Percentiles rank a stretch among this genome's conserved stretches.
phyloP scores from a whole-genome alignment of 208 protist genomes.

The Wallacemonas rigidus region DNA sequence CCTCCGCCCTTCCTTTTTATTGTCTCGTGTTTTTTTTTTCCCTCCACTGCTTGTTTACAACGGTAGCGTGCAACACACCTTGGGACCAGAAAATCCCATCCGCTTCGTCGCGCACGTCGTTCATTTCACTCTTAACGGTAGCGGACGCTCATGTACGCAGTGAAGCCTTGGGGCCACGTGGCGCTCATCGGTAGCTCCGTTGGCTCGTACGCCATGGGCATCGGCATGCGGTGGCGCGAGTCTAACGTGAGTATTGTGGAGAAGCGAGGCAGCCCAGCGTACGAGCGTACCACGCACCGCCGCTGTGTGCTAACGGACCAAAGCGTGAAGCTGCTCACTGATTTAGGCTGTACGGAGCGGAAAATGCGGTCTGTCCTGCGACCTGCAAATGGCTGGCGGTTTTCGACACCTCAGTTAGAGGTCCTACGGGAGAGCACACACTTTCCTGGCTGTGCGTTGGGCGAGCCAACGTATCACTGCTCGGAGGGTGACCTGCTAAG shows the following conservation, averaged over 20 bases:
- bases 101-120: too few species aligned
- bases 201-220: slow-evolving; percentile 74
- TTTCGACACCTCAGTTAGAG: slow-evolving; percentile 45
- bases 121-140: background rate
- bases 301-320: slow-evolving; percentile 75
- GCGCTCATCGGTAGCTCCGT: slow-evolving; percentile 66
- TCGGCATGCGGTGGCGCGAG: slow-evolving; percentile 88
- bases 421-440: slow-evolving; percentile 44
- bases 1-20: too few species aligned
- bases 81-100: too few species aligned
- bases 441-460: slow-evolving; percentile 74
- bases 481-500: slow-evolving; percentile 61
- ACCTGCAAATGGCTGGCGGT: slow-evolving; percentile 63
- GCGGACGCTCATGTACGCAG: slow-evolving; percentile 62
- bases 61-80: too few species aligned
- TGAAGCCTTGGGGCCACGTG: slow-evolving; percentile 89
- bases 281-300: slow-evolving; percentile 38
- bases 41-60: too few species aligned
- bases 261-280: slow-evolving; percentile 41
- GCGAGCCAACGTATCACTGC: slow-evolving; percentile 72
- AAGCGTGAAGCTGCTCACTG: slow-evolving; percentile 66
- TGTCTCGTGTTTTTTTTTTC: too few species aligned
- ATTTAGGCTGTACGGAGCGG: slow-evolving; percentile 64
- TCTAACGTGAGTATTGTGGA: slow-evolving; percentile 74
- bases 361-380: slow-evolving; percentile 49